phyloP scores from a whole-genome alignment of 768 basidiomycete genomes.

The Trametes cubensis region DNA sequence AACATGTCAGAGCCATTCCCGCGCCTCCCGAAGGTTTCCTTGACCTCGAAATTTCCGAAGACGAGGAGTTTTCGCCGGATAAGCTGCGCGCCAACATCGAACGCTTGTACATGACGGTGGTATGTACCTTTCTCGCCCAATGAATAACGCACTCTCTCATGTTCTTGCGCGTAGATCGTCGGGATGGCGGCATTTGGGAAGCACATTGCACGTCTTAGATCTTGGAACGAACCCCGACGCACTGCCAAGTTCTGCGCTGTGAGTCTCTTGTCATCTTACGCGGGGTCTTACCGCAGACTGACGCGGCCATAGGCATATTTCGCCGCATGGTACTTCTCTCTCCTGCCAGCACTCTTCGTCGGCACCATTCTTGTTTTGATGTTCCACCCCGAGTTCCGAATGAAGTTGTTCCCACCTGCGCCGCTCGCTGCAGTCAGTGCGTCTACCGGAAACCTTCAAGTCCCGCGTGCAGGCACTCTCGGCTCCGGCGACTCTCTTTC shows the following conservation, averaged over 20 bases:
- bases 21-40: slow-evolving; percentile 36
- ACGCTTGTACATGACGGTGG: slow-evolving; percentile 43
- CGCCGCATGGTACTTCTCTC: slow-evolving; percentile 41
- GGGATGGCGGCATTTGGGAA: slow-evolving; percentile 36
- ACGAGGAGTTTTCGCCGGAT: slow-evolving; percentile 47
- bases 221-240: slow-evolving; percentile 43
- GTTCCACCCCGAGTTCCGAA: slow-evolving; percentile 39
- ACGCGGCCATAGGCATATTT: slow-evolving; percentile 34
- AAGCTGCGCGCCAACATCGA: slow-evolving; percentile 46
- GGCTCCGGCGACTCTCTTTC: slow-evolving; percentile 37
- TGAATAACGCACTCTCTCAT: neutral
- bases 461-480: slow-evolving; percentile 37
- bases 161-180: slow-evolving; percentile 30
- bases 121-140: slow-evolving; percentile 22
- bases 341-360: slow-evolving; percentile 40
- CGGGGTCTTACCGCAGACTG: neutral
- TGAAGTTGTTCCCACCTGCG: slow-evolving; percentile 41
- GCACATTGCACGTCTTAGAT: slow-evolving; percentile 42
- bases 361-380: slow-evolving; percentile 39
- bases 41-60: slow-evolving; percentile 41
- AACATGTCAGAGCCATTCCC: slow-evolving; percentile 39
- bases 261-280: slow-evolving; percentile 3
- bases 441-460: slow-evolving; percentile 37
- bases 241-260: slow-evolving; percentile 36
- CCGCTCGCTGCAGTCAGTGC: slow-evolving; percentile 37